Base-by-base conservation (phyloP, 2,329 filamentous ascomycete species). In the Ascochyta fabae region DNA sequence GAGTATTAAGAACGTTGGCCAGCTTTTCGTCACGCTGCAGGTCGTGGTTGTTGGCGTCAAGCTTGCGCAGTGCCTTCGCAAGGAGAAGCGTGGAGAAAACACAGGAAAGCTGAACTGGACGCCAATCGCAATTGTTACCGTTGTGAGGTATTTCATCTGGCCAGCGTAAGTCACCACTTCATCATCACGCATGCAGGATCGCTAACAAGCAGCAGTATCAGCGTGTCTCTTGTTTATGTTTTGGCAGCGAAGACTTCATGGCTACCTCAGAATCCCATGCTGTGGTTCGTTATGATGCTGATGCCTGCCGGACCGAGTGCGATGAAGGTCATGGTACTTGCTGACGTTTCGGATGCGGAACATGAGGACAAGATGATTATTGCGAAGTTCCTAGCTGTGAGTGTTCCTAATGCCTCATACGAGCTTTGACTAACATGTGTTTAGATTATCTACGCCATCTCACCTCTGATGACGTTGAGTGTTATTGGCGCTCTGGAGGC, bases 31-130 rank as follows among this genome's bases (percentile, higher is more conserved):
- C 0, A 81, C 84, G 0, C 74, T 88, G 24, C 88, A 88, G 27
- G 84, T 89, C 15, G 81, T 90, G 15, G 81, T 89, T 0, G 86
- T 88, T 0, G 87, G 88, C 1, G 84, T 88, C n/a, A 87, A 86
- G 60, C 79, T 90, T 1, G 85, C 82, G 51, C 80, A 80, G 22
- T 81, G 83, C 15, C 75, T 85, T 59, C 69, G 78, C 53, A 76
- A 76, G 55, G 79, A 80, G 66, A 80, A 79, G 61, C 70, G 74
- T 29, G 73, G 78, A 43, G 68, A 79, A 48, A 64, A 79, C 33
- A 74, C 75, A 40, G 73, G 74, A 27, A 62, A 66, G 2, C 74
- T 86, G 6, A 82, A 83, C 0, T 83, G 81, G 78, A 54, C 66
- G 1, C 80, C 82, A 0, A 77, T 85, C 15, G 58, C 74, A 0